Evolutionary conservation across 2,329 filamentous ascomycete genomes (phyloP).

Genomic region (Colletotrichum sp.): DNA sequence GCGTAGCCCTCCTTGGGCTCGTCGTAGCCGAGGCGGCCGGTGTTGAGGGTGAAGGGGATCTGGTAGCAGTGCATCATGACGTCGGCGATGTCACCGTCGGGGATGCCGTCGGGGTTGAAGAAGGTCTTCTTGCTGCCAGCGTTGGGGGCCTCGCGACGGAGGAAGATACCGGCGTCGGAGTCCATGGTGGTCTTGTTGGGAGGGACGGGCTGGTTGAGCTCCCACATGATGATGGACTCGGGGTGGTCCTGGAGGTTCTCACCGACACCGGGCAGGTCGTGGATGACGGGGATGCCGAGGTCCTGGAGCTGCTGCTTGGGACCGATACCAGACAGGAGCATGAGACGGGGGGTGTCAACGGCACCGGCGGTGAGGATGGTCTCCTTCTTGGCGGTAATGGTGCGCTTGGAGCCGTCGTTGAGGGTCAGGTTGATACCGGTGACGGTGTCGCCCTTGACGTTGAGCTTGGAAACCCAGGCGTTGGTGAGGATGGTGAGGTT

Average conservation of each 20-base stretch:
- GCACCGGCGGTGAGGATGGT: conserved; percentile 82
- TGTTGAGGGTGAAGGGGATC: conserved; percentile 91
- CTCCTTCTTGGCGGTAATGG: conserved; percentile 63
- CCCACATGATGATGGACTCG: conserved; percentile 70
- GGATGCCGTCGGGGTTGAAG: conserved; percentile 52
- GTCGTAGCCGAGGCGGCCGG: conserved; percentile 75
- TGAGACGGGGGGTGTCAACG: conserved; percentile 77
- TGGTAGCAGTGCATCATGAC: conserved; percentile 98
- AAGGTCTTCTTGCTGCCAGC: conserved; percentile 60
- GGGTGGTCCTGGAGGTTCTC: conserved; percentile 65
- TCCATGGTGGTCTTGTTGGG: conserved; percentile 88
- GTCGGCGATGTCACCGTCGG: conserved; percentile 79
- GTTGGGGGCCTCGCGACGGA: conserved; percentile 76
- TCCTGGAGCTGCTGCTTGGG: conserved; percentile 56
- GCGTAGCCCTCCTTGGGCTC: conserved; percentile 71
- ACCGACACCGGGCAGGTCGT: conserved; percentile 63
- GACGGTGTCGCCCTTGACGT: conserved; percentile 72
- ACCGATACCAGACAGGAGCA: conserved; percentile 63
- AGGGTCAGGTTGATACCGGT: conserved; percentile 74
- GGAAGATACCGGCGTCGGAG: conserved; percentile 87
- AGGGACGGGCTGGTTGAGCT: conserved; percentile 76
- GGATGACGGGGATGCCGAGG: conserved; percentile 60
- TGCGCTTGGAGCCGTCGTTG: conserved; percentile 55
- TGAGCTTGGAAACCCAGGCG: conserved; percentile 84
- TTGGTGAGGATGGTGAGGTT: conserved; percentile 89